phyloP scores from a whole-genome alignment of 768 basidiomycete genomes.

The Russula abietina region DNA sequence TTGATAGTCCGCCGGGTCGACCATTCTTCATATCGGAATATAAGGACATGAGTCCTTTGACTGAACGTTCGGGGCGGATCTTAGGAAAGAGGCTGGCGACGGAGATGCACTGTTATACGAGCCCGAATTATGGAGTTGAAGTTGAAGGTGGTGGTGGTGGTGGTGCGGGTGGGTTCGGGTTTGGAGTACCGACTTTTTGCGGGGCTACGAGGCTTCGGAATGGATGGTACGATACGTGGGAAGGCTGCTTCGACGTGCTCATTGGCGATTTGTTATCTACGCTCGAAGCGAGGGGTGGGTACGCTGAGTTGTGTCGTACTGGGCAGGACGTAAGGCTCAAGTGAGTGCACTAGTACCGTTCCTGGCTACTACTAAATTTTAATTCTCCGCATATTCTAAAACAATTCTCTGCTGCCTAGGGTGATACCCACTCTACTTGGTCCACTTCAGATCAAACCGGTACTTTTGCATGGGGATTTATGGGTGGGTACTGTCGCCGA shows the following conservation, averaged over 20 bases:
- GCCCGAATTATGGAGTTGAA: conserved; percentile 34
- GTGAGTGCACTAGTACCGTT: conserved; percentile 28
- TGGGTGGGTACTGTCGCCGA: conserved; percentile 47
- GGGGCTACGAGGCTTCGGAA: conserved; percentile 65
- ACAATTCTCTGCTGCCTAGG: background rate
- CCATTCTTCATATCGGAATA: conserved; percentile 75
- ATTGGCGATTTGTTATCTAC: conserved; percentile 51
- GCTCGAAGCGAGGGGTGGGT: conserved; percentile 38
- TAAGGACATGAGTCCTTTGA: conserved; percentile 50
- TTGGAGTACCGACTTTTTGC: conserved; percentile 69
- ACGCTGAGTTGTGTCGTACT: conserved; percentile 44
- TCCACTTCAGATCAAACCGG: conserved; percentile 53
- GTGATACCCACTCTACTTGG: conserved; percentile 59
- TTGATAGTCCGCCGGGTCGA: no score
- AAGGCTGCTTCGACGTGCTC: conserved; percentile 57
- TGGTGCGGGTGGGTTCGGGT: conserved; percentile 37
- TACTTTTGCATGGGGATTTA: conserved; percentile 71
- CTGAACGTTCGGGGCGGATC: conserved; percentile 38
- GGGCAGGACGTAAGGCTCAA: conserved; percentile 45
- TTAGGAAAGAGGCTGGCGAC: conserved; percentile 59
- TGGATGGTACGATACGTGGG: conserved; percentile 71
- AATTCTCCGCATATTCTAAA: background rate
- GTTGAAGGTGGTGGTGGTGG: conserved; percentile 31
- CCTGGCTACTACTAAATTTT: background rate
- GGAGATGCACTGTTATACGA: conserved; percentile 56